Conservation (phyloP, 2,329 filamentous ascomycete genomes). For the Polytolypa hystricis region DNA sequence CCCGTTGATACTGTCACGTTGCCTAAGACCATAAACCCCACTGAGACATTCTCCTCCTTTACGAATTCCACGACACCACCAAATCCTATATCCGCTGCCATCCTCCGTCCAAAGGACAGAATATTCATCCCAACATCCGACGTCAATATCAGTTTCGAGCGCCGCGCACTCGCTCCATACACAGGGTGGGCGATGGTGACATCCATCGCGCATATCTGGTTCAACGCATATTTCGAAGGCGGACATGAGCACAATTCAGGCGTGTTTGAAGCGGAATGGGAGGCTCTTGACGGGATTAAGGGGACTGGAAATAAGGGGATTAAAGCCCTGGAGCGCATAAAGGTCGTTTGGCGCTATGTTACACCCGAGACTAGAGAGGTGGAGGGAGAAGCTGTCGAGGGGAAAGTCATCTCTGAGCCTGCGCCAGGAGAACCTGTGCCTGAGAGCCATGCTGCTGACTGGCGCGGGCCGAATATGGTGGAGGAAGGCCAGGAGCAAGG, state of each 20-base stretch:
- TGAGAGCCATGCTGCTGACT: constrained; percentile 61
- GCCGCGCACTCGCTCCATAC: constrained; percentile 65
- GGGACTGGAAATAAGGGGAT: constrained; percentile 74
- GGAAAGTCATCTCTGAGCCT: constrained; percentile 52
- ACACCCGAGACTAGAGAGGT: constrained; percentile 18
- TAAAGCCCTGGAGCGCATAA: constrained; percentile 66
- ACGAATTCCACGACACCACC: constrained; percentile 11
- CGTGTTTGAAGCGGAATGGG: constrained; percentile 61
- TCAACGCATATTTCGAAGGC: constrained; percentile 90
- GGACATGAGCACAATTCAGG: constrained; percentile 59
- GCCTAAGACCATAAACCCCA: constrained; percentile 13
- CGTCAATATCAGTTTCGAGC: constrained; percentile 80
- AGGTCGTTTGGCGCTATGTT: constrained; percentile 67
- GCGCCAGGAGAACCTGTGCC: constrained; percentile 55
- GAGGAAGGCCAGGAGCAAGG: constrained; percentile 13
- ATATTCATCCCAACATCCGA: constrained; percentile 70
- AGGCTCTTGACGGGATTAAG: constrained; percentile 86
- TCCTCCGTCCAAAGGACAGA: constrained; percentile 60
- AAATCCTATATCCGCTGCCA: constrained; percentile 57
- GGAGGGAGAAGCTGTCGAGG: constrained; percentile 11
- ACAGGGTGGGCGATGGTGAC: constrained; percentile 80
- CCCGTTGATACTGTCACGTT: constrained; percentile 10
- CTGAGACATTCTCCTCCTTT: constrained; percentile 26
- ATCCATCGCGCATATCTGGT: constrained; percentile 90
- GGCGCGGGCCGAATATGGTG: constrained; percentile 50